Evolutionary conservation across 2,329 filamentous ascomycete species (phyloP).

Genomic region (Mycocentrospora acerina): DNA sequence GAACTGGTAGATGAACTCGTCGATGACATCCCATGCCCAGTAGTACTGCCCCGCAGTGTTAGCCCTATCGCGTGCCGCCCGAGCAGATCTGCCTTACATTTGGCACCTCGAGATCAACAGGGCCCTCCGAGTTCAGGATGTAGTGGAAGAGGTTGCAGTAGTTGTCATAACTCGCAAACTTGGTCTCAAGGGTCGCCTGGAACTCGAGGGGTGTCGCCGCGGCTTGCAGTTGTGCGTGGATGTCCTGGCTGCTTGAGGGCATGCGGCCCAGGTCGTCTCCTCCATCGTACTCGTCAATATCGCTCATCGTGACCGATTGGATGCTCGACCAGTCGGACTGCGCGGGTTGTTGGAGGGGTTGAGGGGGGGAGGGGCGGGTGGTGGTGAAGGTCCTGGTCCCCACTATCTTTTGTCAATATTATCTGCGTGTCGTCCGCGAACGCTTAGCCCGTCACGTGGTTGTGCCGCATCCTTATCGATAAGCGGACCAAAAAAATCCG

Average conservation of each 20-base stretch:
- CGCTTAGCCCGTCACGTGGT: too few species aligned
- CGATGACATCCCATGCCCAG: slow-evolving; percentile 99
- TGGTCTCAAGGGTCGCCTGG: slow-evolving; percentile 90
- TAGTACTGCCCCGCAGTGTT: slow-evolving; percentile 68
- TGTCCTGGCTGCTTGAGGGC: slow-evolving; percentile 73
- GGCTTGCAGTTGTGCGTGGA: slow-evolving; percentile 86
- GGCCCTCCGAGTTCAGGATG: slow-evolving; percentile 98
- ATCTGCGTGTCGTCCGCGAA: too few species aligned
- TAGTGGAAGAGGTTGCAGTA: slow-evolving; percentile 99
- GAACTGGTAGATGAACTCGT: slow-evolving; percentile 99
- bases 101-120: slow-evolving; percentile 93
- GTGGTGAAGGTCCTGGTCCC: too few species aligned
- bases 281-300: slow-evolving; percentile 71
- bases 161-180: slow-evolving; percentile 98
- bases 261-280: slow-evolving; percentile 79
- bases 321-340: too few species aligned
- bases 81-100: slow-evolving; percentile 66
- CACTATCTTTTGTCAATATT: too few species aligned
- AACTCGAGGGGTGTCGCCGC: slow-evolving; percentile 96
- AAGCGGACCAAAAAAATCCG: too few species aligned
- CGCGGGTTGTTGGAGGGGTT: too few species aligned
- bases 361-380: too few species aligned
- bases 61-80: slow-evolving; percentile 5
- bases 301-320: slow-evolving; percentile 8
- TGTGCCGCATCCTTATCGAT: too few species aligned